Conservation (phyloP, 2,329 filamentous ascomycete species). For the Calonectria pseudoreteaudii region DNA sequence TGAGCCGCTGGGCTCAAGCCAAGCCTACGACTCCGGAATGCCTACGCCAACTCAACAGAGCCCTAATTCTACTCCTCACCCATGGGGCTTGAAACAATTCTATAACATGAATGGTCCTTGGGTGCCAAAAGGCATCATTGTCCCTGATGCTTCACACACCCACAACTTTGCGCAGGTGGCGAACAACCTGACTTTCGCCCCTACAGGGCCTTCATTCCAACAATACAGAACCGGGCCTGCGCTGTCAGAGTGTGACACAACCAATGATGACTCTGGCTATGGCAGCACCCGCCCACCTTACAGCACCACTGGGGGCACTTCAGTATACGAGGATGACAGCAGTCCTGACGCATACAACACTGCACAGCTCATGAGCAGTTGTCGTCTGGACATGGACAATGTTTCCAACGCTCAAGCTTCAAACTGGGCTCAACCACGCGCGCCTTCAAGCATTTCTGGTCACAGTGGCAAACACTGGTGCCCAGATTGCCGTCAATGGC, state of each 20-base stretch:
- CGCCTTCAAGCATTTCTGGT: slow-evolving; percentile 33
- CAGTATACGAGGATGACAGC: slow-evolving; percentile 58
- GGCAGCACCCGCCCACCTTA: slow-evolving; percentile 53
- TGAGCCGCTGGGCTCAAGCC: slow-evolving; percentile 8
- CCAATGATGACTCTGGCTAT: slow-evolving; percentile 61
- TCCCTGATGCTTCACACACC: slow-evolving; percentile 28
- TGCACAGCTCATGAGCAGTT: slow-evolving; percentile 48
- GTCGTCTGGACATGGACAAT: slow-evolving; percentile 31
- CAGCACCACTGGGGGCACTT: slow-evolving; percentile 59
- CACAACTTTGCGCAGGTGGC: slow-evolving; percentile 43
- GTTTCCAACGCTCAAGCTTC: not conserved
- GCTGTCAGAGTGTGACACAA: slow-evolving; percentile 55
- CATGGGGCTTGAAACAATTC: slow-evolving; percentile 48
- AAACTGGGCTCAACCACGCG: slow-evolving; percentile 23
- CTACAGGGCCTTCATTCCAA: slow-evolving; percentile 26
- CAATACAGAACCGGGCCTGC: slow-evolving; percentile 42
- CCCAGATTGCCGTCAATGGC: slow-evolving; percentile 50
- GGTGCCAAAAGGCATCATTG: slow-evolving; percentile 50
- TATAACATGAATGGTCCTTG: slow-evolving; percentile 57
- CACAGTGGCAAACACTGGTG: slow-evolving; percentile 48
- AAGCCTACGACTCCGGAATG: slow-evolving; percentile 8
- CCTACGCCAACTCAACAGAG: not conserved
- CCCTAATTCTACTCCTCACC: slow-evolving; percentile 31
- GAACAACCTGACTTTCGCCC: slow-evolving; percentile 27
- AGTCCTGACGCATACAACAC: slow-evolving; percentile 54